Evolutionary conservation across 345 rosid genomes (phyloP).

Genomic region (Moricandia arvensis): DNA sequence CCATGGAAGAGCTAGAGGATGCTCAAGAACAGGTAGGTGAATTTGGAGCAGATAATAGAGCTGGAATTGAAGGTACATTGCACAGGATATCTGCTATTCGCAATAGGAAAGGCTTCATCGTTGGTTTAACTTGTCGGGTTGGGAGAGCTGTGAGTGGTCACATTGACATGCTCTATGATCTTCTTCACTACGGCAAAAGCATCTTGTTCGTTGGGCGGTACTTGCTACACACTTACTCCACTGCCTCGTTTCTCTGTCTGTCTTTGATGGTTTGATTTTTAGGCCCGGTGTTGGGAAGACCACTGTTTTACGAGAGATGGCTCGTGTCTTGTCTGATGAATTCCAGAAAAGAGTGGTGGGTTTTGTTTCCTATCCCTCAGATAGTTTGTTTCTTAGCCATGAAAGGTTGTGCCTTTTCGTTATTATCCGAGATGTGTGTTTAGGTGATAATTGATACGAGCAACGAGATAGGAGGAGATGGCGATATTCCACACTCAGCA

Average conservation of each 20-base stretch:
- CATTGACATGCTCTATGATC: slow-evolving; percentile 59
- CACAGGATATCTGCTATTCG: slow-evolving; percentile 67
- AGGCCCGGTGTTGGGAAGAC: slow-evolving; percentile 84
- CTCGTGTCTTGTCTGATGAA: slow-evolving; percentile 63
- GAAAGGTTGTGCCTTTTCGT: background rate
- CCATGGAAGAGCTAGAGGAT: slow-evolving; percentile 56
- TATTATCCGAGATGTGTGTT: background rate
- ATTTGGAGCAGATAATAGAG: slow-evolving; percentile 62
- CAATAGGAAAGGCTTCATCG: slow-evolving; percentile 51
- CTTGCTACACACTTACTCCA: background rate
- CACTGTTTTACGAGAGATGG: slow-evolving; percentile 63
- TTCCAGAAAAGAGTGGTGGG: slow-evolving; percentile 63
- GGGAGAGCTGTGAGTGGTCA: slow-evolving; percentile 68
- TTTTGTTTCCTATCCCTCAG: background rate
- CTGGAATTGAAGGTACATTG: slow-evolving; percentile 69
- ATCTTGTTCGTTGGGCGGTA: slow-evolving; percentile 70
- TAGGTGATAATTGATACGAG: slow-evolving; percentile 73
- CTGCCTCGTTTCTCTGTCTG: background rate
- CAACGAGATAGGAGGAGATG: slow-evolving; percentile 82
- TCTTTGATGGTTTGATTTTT: background rate
- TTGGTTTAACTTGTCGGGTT: slow-evolving; percentile 66
- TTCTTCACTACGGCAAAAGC: slow-evolving; percentile 61
- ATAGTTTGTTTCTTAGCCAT: background rate
- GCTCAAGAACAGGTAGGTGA: slow-evolving; percentile 59
- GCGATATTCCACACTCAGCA: slow-evolving; percentile 69